These are phyloP conservation scores for Echites panduratus DNA, from an alignment of 257 asterid genomes.

Conservation along the genomic window DNA sequence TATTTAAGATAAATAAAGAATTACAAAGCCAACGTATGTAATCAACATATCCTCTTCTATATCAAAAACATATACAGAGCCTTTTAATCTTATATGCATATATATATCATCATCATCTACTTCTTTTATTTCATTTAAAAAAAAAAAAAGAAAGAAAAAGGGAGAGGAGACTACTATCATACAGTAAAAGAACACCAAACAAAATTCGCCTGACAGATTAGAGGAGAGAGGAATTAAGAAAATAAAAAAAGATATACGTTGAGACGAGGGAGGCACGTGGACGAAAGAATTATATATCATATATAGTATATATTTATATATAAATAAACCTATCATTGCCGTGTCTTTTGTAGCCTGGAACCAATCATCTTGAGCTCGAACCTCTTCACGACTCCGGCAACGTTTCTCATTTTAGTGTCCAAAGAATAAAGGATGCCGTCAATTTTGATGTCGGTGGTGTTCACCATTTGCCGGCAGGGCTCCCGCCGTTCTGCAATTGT, in stretches of 20 bases:
- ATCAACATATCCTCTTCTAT: constrained; percentile 19
- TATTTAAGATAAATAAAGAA: not conserved
- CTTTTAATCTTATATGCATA: constrained; percentile 13
- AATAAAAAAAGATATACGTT: not conserved
- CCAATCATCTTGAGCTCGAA: constrained; percentile 71
- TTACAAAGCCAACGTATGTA: constrained; percentile 10
- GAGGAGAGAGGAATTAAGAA: not conserved
- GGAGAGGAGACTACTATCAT: constrained; percentile 6
- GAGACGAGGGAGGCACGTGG: not conserved
- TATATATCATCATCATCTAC: not conserved
- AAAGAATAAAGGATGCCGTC: constrained; percentile 44
- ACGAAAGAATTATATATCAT: not conserved
- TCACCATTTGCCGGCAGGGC: constrained; percentile 50
- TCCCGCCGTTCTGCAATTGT: constrained; percentile 64
- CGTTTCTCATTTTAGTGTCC: constrained; percentile 53
- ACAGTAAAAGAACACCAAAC: constrained; percentile 6
- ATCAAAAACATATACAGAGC: constrained; percentile 16
- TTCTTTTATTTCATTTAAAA: not conserved
- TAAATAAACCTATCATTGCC: constrained; percentile 31
- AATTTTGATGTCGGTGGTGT: constrained; percentile 32
- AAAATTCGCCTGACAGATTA: constrained; percentile 16
- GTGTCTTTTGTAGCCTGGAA: constrained; percentile 43
- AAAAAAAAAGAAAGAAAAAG: no score
- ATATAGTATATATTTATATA: not conserved
- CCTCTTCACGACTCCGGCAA: constrained; percentile 62